phyloP scores from a whole-genome alignment of 2,329 filamentous ascomycete species.

The Hypoxylon sp. region DNA sequence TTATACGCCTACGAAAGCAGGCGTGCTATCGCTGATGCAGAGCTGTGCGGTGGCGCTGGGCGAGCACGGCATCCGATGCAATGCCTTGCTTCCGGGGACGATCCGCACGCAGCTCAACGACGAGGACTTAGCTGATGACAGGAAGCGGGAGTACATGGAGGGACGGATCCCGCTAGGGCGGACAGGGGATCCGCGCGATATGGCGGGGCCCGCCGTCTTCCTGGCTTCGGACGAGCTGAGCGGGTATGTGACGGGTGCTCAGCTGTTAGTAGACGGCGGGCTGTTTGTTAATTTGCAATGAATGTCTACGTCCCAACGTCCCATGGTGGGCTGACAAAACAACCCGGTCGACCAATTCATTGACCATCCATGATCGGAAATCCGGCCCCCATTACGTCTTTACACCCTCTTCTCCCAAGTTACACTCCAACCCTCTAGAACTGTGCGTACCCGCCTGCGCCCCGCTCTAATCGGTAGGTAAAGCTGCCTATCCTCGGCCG shows the following conservation, averaged over 20 bases:
- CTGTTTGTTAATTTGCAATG: slow-evolving; percentile 90
- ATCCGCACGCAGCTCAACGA: slow-evolving; percentile 89
- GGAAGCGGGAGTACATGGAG: slow-evolving; percentile 84
- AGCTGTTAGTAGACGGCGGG: slow-evolving; percentile 88
- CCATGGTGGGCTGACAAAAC: not conserved
- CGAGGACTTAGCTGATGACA: slow-evolving; percentile 79
- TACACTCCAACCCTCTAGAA: not conserved
- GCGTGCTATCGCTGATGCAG: slow-evolving; percentile 85
- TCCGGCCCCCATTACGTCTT: slow-evolving; percentile 6
- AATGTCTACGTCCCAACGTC: not conserved
- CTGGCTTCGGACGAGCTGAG: slow-evolving; percentile 83
- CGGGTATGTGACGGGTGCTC: slow-evolving; percentile 84
- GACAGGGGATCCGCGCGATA: slow-evolving; percentile 77
- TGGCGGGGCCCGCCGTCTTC: slow-evolving; percentile 88
- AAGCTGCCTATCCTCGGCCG: not conserved
- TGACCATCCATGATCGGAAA: slow-evolving; percentile 12
- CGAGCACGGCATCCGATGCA: slow-evolving; percentile 81
- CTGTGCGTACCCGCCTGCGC: slow-evolving; percentile 3
- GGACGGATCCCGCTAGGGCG: slow-evolving; percentile 82
- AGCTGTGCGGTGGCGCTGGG: slow-evolving; percentile 84
- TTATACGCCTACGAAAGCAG: slow-evolving; percentile 91
- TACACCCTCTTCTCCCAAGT: not conserved
- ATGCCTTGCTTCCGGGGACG: slow-evolving; percentile 85
- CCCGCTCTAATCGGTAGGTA: slow-evolving; percentile 4
- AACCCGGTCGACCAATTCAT: not conserved